Evolutionary conservation across 2,329 filamentous ascomycete species (phyloP).

Genomic region (Exophiala xenobiotica): DNA sequence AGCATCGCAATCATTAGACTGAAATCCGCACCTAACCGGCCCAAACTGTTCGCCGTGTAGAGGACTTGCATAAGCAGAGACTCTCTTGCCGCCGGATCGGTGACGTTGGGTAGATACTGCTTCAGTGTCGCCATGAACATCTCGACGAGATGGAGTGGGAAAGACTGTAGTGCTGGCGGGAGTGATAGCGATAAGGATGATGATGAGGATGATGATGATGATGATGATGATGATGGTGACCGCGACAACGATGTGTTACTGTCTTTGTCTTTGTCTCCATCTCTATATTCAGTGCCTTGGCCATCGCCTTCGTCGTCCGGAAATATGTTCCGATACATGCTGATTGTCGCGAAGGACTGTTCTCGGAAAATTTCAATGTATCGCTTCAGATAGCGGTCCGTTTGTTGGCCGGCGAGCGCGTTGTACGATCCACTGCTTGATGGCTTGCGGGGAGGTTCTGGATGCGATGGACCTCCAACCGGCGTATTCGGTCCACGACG

Average conservation of each 20-base stretch:
- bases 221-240: slow-evolving; percentile 70
- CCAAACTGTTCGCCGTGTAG: slow-evolving; percentile 71
- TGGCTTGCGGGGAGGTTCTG: slow-evolving; percentile 9
- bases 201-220: slow-evolving; percentile 70
- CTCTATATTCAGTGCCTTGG: slow-evolving; percentile 16
- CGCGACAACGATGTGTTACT: slow-evolving; percentile 28
- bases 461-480: not conserved
- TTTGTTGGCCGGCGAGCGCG: slow-evolving; percentile 70
- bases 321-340: slow-evolving; percentile 90
- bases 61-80: slow-evolving; percentile 31
- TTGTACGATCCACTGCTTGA: slow-evolving; percentile 12
- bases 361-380: slow-evolving; percentile 98
- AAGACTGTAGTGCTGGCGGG: slow-evolving; percentile 76
- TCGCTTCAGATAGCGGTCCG: slow-evolving; percentile 87
- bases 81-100: slow-evolving; percentile 54
- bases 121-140: slow-evolving; percentile 70
- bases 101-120: slow-evolving; percentile 30
- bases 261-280: not conserved
- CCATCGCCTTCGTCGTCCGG: slow-evolving; percentile 39
- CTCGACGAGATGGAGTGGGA: slow-evolving; percentile 78
- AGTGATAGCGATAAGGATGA: slow-evolving; percentile 47
- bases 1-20: slow-evolving; percentile 73
- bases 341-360: slow-evolving; percentile 93
- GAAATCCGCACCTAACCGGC: slow-evolving; percentile 88
- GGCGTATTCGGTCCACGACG: no score